A percentile compares a stretch with the other conserved stretches of the same genome.
Evolutionary conservation across 306 rosid species (phyloP).

Genomic region (Acacia crassicarpa): DNA sequence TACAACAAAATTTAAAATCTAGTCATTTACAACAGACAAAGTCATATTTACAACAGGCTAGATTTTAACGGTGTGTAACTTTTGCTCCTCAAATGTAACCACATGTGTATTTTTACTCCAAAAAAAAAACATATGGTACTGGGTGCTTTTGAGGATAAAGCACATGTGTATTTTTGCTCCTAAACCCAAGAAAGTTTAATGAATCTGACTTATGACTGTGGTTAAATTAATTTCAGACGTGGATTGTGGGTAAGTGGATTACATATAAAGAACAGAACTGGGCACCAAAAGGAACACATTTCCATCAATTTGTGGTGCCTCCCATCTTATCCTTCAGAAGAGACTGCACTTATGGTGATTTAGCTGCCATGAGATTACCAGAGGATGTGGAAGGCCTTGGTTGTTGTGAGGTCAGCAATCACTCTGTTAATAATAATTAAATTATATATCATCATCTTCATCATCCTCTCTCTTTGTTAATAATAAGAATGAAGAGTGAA

Average conservation of each 20-base stretch:
- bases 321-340: conserved; percentile 78
- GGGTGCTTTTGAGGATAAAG: too few species aligned
- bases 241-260: conserved; percentile 99
- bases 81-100: too few species aligned
- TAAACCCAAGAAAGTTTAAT: neutral
- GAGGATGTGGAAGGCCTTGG: conserved; percentile 84
- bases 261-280: conserved; percentile 84
- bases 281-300: conserved; percentile 93
- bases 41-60: too few species aligned
- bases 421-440: too few species aligned
- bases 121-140: too few species aligned
- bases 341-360: conserved; percentile 93
- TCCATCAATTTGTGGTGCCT: conserved; percentile 97
- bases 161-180: too few species aligned
- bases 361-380: conserved; percentile 95
- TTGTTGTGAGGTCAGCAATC: conserved; percentile 66
- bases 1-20: too few species aligned
- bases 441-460: too few species aligned
- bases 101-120: too few species aligned
- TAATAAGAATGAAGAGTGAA: neutral
- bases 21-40: too few species aligned
- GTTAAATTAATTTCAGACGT: conserved; percentile 49
- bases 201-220: neutral
- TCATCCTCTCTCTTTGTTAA: neutral
- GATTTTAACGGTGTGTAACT: too few species aligned